Evolutionary conservation across 768 basidiomycete genomes (phyloP).

Genomic region (Neoboletus brunneissimus): DNA sequence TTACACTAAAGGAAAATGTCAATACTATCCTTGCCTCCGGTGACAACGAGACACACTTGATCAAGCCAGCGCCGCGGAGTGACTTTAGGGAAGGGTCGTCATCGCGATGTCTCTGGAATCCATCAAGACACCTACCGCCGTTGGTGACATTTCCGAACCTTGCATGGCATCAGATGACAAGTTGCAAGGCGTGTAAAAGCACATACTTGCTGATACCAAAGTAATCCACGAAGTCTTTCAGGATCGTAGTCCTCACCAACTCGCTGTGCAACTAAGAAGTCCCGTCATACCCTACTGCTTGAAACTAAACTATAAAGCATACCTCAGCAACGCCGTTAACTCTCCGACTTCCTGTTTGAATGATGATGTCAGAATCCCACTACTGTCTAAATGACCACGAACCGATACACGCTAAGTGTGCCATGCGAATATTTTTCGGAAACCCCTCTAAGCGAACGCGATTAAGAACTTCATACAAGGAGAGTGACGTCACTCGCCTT

Average conservation of each 20-base stretch:
- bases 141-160: constrained; percentile 92
- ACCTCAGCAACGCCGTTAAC: constrained; percentile 97
- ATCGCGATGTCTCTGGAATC: not conserved
- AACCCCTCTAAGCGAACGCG: constrained; percentile 56
- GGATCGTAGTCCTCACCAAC: constrained; percentile 77
- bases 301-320: not conserved
- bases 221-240: constrained; percentile 93
- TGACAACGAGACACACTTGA: constrained; percentile 41
- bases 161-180: constrained; percentile 15
- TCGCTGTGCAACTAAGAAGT: constrained; percentile 72
- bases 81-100: constrained; percentile 40
- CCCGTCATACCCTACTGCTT: not conserved
- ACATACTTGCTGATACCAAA: constrained; percentile 76
- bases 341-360: constrained; percentile 59
- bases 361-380: not conserved
- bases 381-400: constrained; percentile 4
- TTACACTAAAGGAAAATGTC: constrained; percentile 60
- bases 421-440: constrained; percentile 88
- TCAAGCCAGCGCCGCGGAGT: constrained; percentile 94
- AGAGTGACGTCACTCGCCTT: constrained; percentile 48
- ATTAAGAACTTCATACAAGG: not conserved
- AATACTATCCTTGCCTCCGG: not conserved
- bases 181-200: not conserved
- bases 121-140: constrained; percentile 56
- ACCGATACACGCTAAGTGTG: constrained; percentile 86